A percentile compares a stretch with the other conserved stretches of the same genome.
Evolutionary conservation across 2,329 filamentous ascomycete genomes (phyloP).

Genomic region (Hypoxylon sp.): DNA sequence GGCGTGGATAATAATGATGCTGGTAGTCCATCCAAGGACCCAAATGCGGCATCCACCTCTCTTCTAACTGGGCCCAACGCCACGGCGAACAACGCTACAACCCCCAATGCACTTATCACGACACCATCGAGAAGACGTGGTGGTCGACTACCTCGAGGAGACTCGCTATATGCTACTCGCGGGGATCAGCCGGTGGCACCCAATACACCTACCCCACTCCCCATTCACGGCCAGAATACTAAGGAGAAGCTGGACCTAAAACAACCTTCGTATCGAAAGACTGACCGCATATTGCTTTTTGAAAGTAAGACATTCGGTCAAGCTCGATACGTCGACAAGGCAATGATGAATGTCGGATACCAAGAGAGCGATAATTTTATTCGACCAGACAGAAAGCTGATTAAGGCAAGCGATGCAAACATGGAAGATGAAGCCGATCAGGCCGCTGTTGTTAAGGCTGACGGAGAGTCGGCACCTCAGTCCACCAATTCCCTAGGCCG

Average conservation of each 20-base stretch:
- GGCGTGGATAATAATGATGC: slow-evolving; percentile 60
- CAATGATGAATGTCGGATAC: slow-evolving; percentile 96
- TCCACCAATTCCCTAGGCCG: slow-evolving; percentile 75
- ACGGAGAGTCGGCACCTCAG: slow-evolving; percentile 67
- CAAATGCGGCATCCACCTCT: slow-evolving; percentile 60
- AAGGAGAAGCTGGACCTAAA: slow-evolving; percentile 86
- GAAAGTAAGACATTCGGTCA: slow-evolving; percentile 89
- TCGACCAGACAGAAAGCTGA: slow-evolving; percentile 80
- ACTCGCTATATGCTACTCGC: slow-evolving; percentile 69
- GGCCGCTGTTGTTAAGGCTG: slow-evolving; percentile 63
- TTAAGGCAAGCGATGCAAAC: slow-evolving; percentile 73
- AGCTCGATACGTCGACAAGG: slow-evolving; percentile 93
- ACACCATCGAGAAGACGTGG: slow-evolving; percentile 62
- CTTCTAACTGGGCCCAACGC: slow-evolving; percentile 61
- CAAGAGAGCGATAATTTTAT: slow-evolving; percentile 94
- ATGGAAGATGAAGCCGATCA: slow-evolving; percentile 72
- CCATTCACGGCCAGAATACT: slow-evolving; percentile 83
- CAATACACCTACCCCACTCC: slow-evolving; percentile 76
- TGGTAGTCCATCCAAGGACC: slow-evolving; percentile 64
- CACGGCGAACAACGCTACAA: slow-evolving; percentile 54
- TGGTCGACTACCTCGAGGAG: slow-evolving; percentile 66
- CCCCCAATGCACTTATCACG: slow-evolving; percentile 48
- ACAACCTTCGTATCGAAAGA: slow-evolving; percentile 80
- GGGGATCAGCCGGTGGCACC: slow-evolving; percentile 63
- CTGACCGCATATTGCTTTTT: slow-evolving; percentile 83